phyloP scores from a whole-genome alignment of 257 asterid species.

The Solanum infundibuliforme region DNA sequence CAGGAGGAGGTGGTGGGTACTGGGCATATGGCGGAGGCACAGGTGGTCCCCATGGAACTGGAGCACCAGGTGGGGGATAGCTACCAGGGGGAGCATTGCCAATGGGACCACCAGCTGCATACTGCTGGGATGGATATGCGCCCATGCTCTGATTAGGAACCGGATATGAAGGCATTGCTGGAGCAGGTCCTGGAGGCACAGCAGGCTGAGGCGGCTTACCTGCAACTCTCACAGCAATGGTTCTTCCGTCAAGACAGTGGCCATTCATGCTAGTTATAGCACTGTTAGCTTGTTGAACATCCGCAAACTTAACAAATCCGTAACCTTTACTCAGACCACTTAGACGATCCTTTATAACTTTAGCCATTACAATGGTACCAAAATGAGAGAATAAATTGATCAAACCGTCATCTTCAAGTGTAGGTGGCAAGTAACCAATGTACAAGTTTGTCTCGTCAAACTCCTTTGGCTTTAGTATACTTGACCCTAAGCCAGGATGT shows the following conservation, averaged over 20 bases:
- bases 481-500: conserved; percentile 48
- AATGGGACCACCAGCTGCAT: conserved; percentile 58
- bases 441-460: conserved; percentile 83
- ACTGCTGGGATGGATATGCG: conserved; percentile 75
- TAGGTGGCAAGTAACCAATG: conserved; percentile 87
- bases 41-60: conserved; percentile 78
- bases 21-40: conserved; percentile 47
- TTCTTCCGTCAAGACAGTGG: conserved; percentile 82
- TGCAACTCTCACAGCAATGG: conserved; percentile 90
- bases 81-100: conserved; percentile 49
- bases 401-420: conserved; percentile 78
- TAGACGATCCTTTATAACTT: conserved; percentile 80
- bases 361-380: conserved; percentile 96
- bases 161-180: conserved; percentile 50
- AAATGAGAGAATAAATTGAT: conserved; percentile 67
- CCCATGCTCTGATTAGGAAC: conserved; percentile 51
- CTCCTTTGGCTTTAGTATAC: conserved; percentile 63
- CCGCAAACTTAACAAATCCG: conserved; percentile 87
- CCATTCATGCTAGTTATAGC: conserved; percentile 94
- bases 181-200: conserved; percentile 79
- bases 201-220: conserved; percentile 90
- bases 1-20: conserved; percentile 84
- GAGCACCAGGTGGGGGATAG: conserved; percentile 28
- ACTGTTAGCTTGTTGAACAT: conserved; percentile 73
- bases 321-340: conserved; percentile 83